Evolutionary conservation across 805 yeast species (phyloP), one percentile per base, ranked within the genome.

Genomic region (Candida mattraensis): DNA sequence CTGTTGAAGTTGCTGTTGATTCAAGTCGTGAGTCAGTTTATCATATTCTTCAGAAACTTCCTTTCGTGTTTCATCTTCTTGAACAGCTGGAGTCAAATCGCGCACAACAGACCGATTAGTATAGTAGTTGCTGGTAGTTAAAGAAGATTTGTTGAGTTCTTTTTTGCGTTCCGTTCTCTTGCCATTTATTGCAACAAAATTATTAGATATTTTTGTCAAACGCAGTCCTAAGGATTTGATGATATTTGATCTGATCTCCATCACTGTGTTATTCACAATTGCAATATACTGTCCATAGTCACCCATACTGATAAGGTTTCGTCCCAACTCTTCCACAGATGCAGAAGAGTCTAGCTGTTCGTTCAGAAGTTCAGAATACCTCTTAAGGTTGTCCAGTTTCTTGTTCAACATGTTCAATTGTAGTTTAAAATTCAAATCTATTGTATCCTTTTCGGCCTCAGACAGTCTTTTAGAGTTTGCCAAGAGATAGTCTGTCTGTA

Each of bases 1-100:
- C 32, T 73, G 64, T 47, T 76, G 80, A 11, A 81, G 47, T 51
- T 82, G 87, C 40, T 76, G 76, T 36, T 72, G 76, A 14, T 41
- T 44, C 20, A 59, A 32, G 1, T 35, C 15, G 1, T 59, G 42
- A 8, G 60, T 48, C 4, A 74, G 51, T 11, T 62, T 56, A 18
- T 60, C 54, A 39, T 61, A 67, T 7, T 56, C 61, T 11, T 60
- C 55, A 3, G 64, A 56, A 32, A 63, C 65, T 8, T 46, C 24
- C 42, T 51, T 55, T 16, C 58, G 48, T 4, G 73, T 54, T 50
- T 69, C 34, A 60, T 55, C 35, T 49, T 56, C 37, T 53, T 64
- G 42, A 59, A 32, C 28, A 4, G 32, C 19, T 5, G 28, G 34
- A 11, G 37, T 25, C 24, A 32, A 22, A 15, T 32, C 17, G 18